Evolutionary conservation across 2,329 filamentous ascomycete species (phyloP).

Genomic region (Epicoccum nigrum): DNA sequence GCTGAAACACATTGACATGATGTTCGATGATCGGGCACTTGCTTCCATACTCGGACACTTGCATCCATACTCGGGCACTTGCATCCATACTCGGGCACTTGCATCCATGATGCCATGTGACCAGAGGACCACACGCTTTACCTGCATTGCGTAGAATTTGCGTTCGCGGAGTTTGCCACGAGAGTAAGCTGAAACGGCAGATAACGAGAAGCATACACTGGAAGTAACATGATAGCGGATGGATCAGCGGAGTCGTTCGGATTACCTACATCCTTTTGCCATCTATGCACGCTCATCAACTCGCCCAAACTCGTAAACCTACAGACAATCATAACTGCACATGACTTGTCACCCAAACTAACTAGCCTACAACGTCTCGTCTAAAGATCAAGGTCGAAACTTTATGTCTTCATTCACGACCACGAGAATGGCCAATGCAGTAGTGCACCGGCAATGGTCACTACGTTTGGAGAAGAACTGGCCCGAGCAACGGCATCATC

Average conservation of each 20-base stretch:
- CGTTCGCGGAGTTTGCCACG: slow-evolving; percentile 3
- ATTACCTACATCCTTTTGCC: slow-evolving; percentile 5
- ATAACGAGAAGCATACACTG: not conserved
- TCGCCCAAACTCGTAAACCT: slow-evolving; percentile 17
- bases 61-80: no score
- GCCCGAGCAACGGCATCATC: slow-evolving; percentile 23
- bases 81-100: no score
- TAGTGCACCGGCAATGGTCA: slow-evolving; percentile 16
- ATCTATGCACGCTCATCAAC: slow-evolving; percentile 11
- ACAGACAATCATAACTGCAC: slow-evolving; percentile 15
- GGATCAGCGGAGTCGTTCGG: slow-evolving; percentile 20
- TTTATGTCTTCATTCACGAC: slow-evolving; percentile 24
- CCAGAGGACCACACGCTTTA: slow-evolving; percentile 5
- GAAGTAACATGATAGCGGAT: slow-evolving; percentile 8
- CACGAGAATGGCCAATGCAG: slow-evolving; percentile 23
- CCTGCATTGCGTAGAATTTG: slow-evolving; percentile 4
- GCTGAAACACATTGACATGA: slow-evolving; percentile 6
- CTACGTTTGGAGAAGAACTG: slow-evolving; percentile 24
- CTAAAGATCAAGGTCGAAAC: slow-evolving; percentile 27
- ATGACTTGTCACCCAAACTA: slow-evolving; percentile 27
- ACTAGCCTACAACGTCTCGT: slow-evolving; percentile 21
- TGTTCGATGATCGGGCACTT: not conserved
- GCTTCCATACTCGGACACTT: no score
- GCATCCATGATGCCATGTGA: no score
- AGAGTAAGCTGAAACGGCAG: not conserved